Percentiles rank a stretch among this genome's conserved stretches.
Conservation (phyloP, 225 moss, liverwort and hornwort species). For the Pseudoscleropodium purum region DNA sequence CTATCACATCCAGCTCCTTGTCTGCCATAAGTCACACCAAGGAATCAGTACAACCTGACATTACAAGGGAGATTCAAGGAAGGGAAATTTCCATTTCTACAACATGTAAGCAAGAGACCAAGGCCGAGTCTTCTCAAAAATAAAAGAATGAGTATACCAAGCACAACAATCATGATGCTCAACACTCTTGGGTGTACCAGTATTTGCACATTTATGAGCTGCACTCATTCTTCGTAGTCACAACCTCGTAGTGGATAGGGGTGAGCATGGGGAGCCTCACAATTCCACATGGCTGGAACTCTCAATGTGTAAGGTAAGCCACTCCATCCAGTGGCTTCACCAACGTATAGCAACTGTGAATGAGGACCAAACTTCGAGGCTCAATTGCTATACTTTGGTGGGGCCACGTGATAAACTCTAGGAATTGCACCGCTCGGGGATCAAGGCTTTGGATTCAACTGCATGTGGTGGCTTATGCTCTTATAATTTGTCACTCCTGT, state of each 20-base stretch:
- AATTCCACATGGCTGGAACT: background rate
- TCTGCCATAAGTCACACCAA: slow-evolving; percentile 29
- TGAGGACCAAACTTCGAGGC: background rate
- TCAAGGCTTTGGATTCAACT: background rate
- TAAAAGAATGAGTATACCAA: background rate
- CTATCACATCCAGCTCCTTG: slow-evolving; percentile 80
- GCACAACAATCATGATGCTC: background rate
- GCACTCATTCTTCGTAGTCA: background rate
- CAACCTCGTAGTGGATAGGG: background rate
- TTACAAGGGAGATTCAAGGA: background rate
- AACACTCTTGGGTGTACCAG: background rate
- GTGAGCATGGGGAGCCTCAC: background rate
- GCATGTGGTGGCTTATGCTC: background rate
- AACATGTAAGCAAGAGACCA: background rate
- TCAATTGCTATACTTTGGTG: background rate
- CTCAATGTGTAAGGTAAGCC: background rate
- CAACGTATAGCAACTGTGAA: background rate
- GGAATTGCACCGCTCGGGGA: background rate
- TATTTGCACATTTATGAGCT: background rate
- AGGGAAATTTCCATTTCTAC: background rate
- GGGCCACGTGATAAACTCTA: background rate
- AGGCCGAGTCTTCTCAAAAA: background rate
- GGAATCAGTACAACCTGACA: background rate
- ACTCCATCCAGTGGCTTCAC: background rate
- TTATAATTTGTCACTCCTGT: background rate